Percentiles rank a stretch among this genome's conserved stretches.
phyloP scores from a whole-genome alignment of 345 rosid genomes.

The Salix dunnii region DNA sequence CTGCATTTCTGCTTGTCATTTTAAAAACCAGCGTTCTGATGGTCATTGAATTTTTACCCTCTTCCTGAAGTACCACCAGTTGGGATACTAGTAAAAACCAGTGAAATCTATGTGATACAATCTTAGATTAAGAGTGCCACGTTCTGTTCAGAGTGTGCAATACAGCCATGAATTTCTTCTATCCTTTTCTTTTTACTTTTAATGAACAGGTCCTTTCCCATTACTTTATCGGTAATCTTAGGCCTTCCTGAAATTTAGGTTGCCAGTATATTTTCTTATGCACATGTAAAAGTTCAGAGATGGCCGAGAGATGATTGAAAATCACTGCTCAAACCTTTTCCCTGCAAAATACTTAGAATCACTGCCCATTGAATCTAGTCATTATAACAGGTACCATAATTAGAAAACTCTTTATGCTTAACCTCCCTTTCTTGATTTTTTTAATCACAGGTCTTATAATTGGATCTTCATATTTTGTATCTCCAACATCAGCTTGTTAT shows the following conservation, averaged over 20 bases:
- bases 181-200: neutral
- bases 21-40: neutral
- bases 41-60: neutral
- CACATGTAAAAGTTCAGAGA: too few relatives aligned
- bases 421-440: slow-evolving; percentile 11
- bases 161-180: neutral
- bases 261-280: too few relatives aligned
- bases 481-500: slow-evolving; percentile 55
- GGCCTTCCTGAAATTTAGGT: too few relatives aligned
- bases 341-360: neutral
- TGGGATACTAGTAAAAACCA: neutral
- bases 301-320: neutral
- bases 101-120: neutral
- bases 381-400: neutral
- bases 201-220: neutral
- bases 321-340: neutral
- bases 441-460: slow-evolving; percentile 49
- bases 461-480: slow-evolving; percentile 64
- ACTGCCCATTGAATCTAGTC: neutral
- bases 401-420: neutral
- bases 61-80: neutral
- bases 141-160: neutral
- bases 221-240: neutral
- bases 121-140: neutral
- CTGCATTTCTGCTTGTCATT: neutral